A percentile compares a stretch with the other conserved stretches of the same genome.
Evolutionary conservation across 768 basidiomycete species (phyloP).

Genomic region (Cytidiella melzeri): DNA sequence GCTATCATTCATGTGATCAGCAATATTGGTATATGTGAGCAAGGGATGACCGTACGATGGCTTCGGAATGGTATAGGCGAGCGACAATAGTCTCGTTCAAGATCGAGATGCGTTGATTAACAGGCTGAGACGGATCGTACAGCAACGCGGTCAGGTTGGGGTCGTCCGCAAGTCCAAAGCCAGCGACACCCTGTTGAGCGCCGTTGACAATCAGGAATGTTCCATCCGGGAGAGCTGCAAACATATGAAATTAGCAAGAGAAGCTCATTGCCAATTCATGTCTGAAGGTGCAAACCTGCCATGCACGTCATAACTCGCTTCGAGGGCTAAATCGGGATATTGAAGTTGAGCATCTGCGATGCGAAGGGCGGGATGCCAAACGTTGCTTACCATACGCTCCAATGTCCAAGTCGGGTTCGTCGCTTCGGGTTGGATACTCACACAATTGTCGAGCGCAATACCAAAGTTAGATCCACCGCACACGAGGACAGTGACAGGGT

Average conservation of each 20-base stretch:
- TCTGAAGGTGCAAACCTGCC: slow-evolving; percentile 24
- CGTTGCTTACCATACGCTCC: slow-evolving; percentile 66
- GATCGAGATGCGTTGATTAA: slow-evolving; percentile 59
- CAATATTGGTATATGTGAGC: neutral
- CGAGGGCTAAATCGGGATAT: slow-evolving; percentile 41
- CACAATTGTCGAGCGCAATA: slow-evolving; percentile 60
- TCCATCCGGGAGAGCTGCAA: slow-evolving; percentile 55
- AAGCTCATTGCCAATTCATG: neutral
- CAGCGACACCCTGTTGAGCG: slow-evolving; percentile 61
- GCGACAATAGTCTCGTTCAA: slow-evolving; percentile 64
- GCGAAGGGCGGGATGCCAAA: neutral
- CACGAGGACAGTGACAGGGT: slow-evolving; percentile 59
- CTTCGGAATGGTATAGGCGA: slow-evolving; percentile 75
- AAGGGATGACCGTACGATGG: slow-evolving; percentile 29
- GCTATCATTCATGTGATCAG: too few relatives aligned
- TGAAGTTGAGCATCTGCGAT: neutral
- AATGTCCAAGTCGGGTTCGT: slow-evolving; percentile 58
- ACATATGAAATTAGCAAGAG: neutral
- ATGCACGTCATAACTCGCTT: slow-evolving; percentile 75
- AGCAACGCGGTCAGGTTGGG: slow-evolving; percentile 62
- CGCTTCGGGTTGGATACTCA: slow-evolving; percentile 60
- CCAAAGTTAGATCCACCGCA: slow-evolving; percentile 72
- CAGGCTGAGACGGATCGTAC: slow-evolving; percentile 59
- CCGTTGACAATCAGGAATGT: slow-evolving; percentile 76
- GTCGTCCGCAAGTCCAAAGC: slow-evolving; percentile 62